phyloP scores from a whole-genome alignment of 495 filamentous ascomycete species.

The Cercophora sp. region DNA sequence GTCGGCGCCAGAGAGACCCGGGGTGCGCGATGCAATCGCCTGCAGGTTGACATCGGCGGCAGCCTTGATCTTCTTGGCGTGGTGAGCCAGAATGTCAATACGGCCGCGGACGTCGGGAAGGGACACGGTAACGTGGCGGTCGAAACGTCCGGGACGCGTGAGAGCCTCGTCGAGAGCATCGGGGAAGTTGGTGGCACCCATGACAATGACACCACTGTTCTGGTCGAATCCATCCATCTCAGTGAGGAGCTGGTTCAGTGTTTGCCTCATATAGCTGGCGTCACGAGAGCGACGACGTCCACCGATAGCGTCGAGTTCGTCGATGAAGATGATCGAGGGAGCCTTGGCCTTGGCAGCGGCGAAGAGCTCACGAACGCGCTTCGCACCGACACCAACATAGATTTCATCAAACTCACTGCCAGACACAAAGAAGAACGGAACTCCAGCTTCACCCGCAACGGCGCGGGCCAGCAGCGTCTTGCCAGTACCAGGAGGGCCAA shows the following conservation, averaged over 20 bases:
- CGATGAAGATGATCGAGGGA: constrained; percentile 96
- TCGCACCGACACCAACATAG: constrained; percentile 96
- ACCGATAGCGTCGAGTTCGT: constrained; percentile 94
- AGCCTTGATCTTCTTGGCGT: constrained; percentile 81
- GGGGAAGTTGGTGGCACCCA: constrained; percentile 95
- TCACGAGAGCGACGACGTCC: constrained; percentile 90
- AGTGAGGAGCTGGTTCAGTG: constrained; percentile 94
- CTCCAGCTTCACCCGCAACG: constrained; percentile 93
- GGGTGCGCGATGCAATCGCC: constrained; percentile 77
- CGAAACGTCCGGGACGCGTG: constrained; percentile 91
- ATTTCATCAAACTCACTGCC: constrained; percentile 98
- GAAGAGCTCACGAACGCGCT: constrained; percentile 97
- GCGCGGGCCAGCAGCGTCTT: constrained; percentile 97
- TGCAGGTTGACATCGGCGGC: constrained; percentile 74
- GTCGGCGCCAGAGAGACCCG: constrained; percentile 91
- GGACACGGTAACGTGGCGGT: constrained; percentile 81
- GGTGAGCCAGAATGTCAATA: constrained; percentile 84
- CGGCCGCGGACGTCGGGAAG: constrained; percentile 94
- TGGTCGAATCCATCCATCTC: constrained; percentile 97
- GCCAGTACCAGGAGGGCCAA: constrained; percentile 94
- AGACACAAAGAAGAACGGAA: constrained; percentile 99
- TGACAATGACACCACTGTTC: constrained; percentile 86
- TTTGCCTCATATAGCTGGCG: constrained; percentile 94
- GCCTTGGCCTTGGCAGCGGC: constrained; percentile 78
- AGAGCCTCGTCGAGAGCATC: constrained; percentile 90